Evolutionary conservation across 805 yeast species (phyloP), one percentile per base, ranked within the genome.

Genomic region (Zygosaccharomyces rouxii): DNA sequence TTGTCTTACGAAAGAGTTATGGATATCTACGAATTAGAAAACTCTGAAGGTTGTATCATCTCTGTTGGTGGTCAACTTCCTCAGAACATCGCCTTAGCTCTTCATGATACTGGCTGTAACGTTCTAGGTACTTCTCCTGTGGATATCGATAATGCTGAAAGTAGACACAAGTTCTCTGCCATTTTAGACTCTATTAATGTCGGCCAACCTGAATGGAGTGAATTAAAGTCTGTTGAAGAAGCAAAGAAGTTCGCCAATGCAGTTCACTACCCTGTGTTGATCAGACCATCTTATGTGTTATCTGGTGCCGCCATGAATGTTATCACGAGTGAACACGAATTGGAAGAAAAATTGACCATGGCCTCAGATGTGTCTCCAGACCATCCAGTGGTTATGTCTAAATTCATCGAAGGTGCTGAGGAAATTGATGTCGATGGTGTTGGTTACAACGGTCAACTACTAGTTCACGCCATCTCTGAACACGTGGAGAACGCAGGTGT

Each of bases 261-360:
- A 57, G 98, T 92, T 47, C 88, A 90, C 19, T 92, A 83, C 79
- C 99, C 99, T 44, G 99, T 92, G 9, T 79, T 92, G 59, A 97
- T 92, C 51, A 88, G 99, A 74, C 99, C 99, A 45, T 90, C 98
- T 1, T 92, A 92, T 65, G 99, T 92, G 42, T 77, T 92, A 55
- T 87, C 96, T 49, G 99, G 99, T 73, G 98, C 99, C 53, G 98
- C 99, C 51, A 94, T 92, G 99, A 84, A 94, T 53, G 97, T 89
- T 38, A 90, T 94, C 57, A 79, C 80, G 64, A 80, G 79, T 53
- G 84, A 84, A 67, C 73, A 77, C 42, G 97, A 94, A 69, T 79
- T 92, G 57, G 94, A 84, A 59, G 67, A 80, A 43, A 89, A 94
- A 71, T 77, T 92, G 61, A 80, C 84, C 52, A 82, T 84, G 62